These are phyloP conservation scores for Bolboschoenoplectus hybrid DNA, from an alignment of 202 grass and related monocot genomes.

Conservation along the genomic window DNA sequence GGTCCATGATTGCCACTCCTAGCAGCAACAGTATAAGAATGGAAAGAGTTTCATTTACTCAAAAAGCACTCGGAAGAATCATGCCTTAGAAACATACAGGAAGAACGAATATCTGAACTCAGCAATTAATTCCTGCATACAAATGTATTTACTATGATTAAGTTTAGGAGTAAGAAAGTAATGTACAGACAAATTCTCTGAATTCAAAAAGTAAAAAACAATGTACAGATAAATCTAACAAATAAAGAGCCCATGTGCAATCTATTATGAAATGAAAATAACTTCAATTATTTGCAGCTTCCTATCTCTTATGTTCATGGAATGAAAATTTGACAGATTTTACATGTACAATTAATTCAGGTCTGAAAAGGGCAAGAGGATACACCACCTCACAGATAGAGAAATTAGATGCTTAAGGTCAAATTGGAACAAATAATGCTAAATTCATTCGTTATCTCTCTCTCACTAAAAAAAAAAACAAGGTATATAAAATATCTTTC, in stretches of 20 bases:
- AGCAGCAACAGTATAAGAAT: neutral
- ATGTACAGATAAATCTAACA: neutral
- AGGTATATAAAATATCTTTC: neutral
- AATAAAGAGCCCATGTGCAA: neutral
- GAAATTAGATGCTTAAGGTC: neutral
- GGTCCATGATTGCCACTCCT: neutral
- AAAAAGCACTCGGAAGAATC: neutral
- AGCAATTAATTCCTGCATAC: neutral
- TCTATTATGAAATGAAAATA: neutral
- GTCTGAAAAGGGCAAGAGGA: conserved; percentile 1
- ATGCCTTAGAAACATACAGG: neutral
- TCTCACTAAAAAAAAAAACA: neutral
- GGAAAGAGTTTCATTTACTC: neutral
- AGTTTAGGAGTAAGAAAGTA: neutral
- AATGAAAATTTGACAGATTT: conserved; percentile 4
- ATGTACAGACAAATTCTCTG: neutral
- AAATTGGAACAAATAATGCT: neutral
- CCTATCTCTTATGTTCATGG: neutral
- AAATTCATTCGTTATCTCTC: neutral
- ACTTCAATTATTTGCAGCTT: neutral
- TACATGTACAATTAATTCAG: neutral
- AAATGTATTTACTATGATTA: neutral
- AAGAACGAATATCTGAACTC: neutral
- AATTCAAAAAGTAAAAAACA: neutral
- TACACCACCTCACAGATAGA: neutral